phyloP scores from a whole-genome alignment of 116 monocot genomes.

The Thalassia testudinum region DNA sequence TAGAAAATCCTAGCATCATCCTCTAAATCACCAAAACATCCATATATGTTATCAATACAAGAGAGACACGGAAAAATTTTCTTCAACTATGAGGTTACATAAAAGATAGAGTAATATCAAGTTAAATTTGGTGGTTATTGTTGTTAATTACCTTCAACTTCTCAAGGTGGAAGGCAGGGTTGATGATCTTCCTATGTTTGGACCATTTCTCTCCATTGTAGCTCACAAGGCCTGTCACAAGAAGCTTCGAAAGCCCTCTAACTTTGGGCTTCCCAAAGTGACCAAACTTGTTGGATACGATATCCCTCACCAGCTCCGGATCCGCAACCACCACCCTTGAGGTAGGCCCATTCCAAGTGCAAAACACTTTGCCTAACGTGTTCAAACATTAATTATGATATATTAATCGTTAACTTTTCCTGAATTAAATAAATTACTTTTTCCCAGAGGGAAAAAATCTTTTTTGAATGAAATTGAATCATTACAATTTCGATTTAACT shows the following conservation, averaged over 20 bases:
- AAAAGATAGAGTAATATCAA: too few species aligned
- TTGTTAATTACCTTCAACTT: slow-evolving; percentile 26
- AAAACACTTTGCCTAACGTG: slow-evolving; percentile 7
- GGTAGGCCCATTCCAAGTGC: slow-evolving; percentile 19
- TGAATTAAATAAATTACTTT: too few species aligned
- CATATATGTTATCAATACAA: too few species aligned
- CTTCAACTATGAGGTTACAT: too few species aligned
- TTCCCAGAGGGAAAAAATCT: background rate
- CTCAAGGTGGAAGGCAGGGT: slow-evolving; percentile 34
- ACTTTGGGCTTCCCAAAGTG: slow-evolving; percentile 9
- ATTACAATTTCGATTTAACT: too few species aligned
- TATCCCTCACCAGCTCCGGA: slow-evolving; percentile 17
- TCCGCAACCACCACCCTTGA: slow-evolving; percentile 17
- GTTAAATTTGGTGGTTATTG: too few species aligned
- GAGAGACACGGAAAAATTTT: too few species aligned
- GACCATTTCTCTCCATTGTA: slow-evolving; percentile 44
- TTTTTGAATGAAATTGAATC: too few species aligned
- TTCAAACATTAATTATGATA: background rate
- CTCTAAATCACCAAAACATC: slow-evolving; percentile 6
- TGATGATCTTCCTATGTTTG: slow-evolving; percentile 25
- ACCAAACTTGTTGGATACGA: slow-evolving; percentile 16
- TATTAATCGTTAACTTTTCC: background rate
- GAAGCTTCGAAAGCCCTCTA: background rate
- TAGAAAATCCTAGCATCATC: slow-evolving; percentile 39
- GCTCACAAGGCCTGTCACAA: slow-evolving; percentile 8